Percentiles rank a stretch among this genome's conserved stretches.
These are phyloP conservation scores for Trichoderma sp. DNA, from an alignment of 2,329 filamentous ascomycete genomes.

Conservation along the genomic window DNA sequence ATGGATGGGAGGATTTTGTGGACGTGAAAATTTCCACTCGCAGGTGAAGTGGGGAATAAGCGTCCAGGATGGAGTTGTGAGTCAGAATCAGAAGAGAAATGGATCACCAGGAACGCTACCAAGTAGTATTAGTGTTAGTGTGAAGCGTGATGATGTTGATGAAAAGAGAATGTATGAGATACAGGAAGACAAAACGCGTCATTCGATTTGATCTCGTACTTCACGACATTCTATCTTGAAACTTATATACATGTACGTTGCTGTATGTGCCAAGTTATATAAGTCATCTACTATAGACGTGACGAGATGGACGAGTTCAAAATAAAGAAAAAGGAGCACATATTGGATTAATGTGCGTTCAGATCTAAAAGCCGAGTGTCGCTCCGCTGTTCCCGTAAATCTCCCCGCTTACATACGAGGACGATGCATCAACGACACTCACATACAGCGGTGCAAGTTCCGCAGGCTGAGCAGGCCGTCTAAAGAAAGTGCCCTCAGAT, in stretches of 20 bases:
- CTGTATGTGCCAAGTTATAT: background rate
- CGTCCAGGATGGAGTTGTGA: background rate
- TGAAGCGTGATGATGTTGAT: background rate
- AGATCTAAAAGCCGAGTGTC: background rate
- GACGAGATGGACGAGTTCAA: background rate
- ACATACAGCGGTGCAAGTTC: background rate
- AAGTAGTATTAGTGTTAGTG: background rate
- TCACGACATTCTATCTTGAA: background rate
- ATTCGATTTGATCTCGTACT: background rate
- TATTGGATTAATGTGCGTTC: background rate
- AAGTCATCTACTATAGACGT: background rate
- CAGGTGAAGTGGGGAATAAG: background rate
- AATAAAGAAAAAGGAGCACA: background rate
- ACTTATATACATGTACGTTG: background rate
- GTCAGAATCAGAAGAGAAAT: background rate
- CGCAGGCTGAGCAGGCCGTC: background rate
- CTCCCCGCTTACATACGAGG: background rate
- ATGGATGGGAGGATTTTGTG: background rate
- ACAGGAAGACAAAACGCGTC: accelerated
- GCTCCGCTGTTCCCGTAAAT: background rate
- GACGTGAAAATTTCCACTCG: background rate
- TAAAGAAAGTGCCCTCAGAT: background rate
- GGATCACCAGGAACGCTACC: background rate
- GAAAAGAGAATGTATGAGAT: background rate
- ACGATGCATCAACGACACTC: background rate